Evolutionary conservation across 495 filamentous ascomycete genomes (phyloP).

Genomic region (Neurospora africana): DNA sequence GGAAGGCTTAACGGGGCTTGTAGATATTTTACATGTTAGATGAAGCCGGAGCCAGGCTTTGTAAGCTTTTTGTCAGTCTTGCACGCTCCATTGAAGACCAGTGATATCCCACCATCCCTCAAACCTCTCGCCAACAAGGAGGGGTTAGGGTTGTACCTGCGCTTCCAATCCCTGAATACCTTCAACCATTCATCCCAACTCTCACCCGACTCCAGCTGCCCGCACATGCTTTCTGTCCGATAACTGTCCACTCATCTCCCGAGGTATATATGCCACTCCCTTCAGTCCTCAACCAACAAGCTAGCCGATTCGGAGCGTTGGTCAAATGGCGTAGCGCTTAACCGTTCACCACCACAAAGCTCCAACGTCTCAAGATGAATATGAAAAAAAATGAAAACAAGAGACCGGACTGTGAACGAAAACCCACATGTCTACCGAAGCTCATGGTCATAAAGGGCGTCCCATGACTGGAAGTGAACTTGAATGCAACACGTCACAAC

Average conservation of each 20-base stretch:
- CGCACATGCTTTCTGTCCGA: neutral
- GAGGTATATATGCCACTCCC: neutral
- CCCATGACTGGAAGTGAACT: too few relatives aligned
- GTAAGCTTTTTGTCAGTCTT: neutral
- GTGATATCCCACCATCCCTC: neutral
- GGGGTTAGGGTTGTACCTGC: neutral
- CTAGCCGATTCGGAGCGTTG: neutral
- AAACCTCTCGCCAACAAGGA: neutral
- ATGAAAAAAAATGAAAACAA: neutral
- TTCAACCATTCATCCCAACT: neutral
- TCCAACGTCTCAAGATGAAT: neutral
- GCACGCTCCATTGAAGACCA: neutral
- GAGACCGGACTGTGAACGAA: neutral
- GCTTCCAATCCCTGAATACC: neutral
- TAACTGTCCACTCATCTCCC: neutral
- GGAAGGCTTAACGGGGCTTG: slow-evolving; percentile 39
- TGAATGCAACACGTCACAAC: too few relatives aligned
- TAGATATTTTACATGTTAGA: neutral
- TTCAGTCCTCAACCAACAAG: neutral
- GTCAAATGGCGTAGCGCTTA: neutral
- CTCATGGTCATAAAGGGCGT: neutral
- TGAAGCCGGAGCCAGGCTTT: neutral
- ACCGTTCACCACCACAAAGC: neutral
- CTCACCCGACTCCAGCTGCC: neutral
- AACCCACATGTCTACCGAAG: neutral